These are phyloP conservation scores for Lotus japonicus DNA, from an alignment of 306 rosid species.

Conservation along the genomic window DNA sequence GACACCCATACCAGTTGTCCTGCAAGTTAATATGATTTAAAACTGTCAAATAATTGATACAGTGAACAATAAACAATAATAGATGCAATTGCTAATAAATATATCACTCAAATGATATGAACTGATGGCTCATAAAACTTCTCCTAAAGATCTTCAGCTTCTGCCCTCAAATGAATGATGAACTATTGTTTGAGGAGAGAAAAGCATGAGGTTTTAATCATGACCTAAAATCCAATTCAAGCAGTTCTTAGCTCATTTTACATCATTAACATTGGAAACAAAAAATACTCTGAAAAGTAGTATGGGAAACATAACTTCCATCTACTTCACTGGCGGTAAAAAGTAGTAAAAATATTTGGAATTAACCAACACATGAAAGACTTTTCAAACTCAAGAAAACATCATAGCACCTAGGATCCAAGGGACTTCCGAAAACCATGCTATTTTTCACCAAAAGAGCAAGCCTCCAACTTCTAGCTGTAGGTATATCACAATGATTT, in stretches of 20 bases:
- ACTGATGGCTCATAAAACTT: background rate
- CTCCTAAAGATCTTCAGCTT: slow-evolving; percentile 7
- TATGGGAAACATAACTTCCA: background rate
- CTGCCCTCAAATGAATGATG: slow-evolving; percentile 3
- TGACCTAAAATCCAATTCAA: slow-evolving; percentile 2
- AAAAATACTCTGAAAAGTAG: background rate
- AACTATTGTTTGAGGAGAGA: background rate
- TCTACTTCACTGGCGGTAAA: background rate
- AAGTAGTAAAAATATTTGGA: background rate
- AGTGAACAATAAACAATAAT: background rate
- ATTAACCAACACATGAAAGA: background rate
- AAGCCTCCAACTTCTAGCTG: slow-evolving; percentile 61
- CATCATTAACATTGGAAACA: background rate
- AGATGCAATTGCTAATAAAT: slow-evolving; percentile 2
- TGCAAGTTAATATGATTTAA: slow-evolving; percentile 21
- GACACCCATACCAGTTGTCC: slow-evolving; percentile 56
- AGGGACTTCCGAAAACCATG: slow-evolving; percentile 49
- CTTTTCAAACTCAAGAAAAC: slow-evolving; percentile 10
- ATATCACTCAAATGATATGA: background rate
- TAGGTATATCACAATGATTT: slow-evolving; percentile 28
- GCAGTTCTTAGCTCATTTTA: background rate
- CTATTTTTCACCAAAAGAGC: slow-evolving; percentile 56
- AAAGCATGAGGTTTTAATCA: background rate
- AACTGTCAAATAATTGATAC: background rate
- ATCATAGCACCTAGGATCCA: slow-evolving; percentile 64